Base-by-base conservation (phyloP, 306 rosid species). In the Dalbergia cochinchinensis region DNA sequence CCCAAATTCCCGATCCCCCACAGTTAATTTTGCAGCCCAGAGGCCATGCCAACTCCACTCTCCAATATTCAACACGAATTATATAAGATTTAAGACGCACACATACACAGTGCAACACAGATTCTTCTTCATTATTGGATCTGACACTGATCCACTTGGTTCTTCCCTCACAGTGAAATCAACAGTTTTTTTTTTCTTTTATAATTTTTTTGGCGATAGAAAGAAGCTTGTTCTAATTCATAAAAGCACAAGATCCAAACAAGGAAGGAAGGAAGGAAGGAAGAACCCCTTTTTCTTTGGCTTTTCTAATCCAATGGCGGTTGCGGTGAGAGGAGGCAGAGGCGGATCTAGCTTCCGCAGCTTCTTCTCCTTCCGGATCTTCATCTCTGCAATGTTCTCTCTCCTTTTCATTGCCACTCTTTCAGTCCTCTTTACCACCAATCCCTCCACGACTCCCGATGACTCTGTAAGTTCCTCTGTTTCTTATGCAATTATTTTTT, bases 281-380 rank as follows among this genome's bases (percentile, higher is more conserved):
- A 47, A n/a, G n/a, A n/a, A n/a, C n/a, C 48, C 50, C 37, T 4
- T 65, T 54, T 47, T 39, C 12, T 4, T 11, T 6, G 41, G 41
- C 5, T 37, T 13, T 64, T 15, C 59, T 19, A 79, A 73, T 85
- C 83, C 88, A 73, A 95, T 96, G 99, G 98, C 97, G 78, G 98
- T 89, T 80, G 93, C 97, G 80, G 80, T 74, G 73, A 88, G 99
- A 78, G 99, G 97, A 76, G 63, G 90, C 93, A 88, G 98, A 69
- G 92, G 90, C 67, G 94, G 97, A 44, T 88, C 88, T 85, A 77
- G 72, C 83, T 77, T 90, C 55, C 93, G 94, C 57, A 90, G 92
- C 90, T 85, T 91, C 87, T 96, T 93, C 91, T 93, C 99, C 0
- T 93, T 89, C 85, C 89, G 98, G 94, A 90, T 96, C 94, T 96